phyloP scores from a whole-genome alignment of 2,329 filamentous ascomycete genomes.

The Thermochaetoides dissita region DNA sequence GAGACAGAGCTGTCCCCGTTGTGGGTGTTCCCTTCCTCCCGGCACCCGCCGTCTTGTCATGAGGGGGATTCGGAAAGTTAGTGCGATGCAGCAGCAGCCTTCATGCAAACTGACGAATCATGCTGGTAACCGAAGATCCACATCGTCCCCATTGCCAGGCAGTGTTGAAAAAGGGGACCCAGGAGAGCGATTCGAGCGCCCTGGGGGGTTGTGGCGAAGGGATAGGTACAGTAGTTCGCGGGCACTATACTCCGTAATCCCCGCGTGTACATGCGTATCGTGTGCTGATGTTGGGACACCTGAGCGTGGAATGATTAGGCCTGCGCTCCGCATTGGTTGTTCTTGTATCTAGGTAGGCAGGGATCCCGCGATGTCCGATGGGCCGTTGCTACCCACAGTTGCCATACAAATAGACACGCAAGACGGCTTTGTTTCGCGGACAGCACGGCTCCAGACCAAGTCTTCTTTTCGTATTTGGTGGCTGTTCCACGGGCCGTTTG shows the following conservation, averaged over 20 bases:
- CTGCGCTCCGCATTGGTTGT: slow-evolving; percentile 5
- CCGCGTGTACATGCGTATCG: not conserved
- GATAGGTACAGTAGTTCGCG: slow-evolving; percentile 1
- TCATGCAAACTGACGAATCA: slow-evolving; percentile 13
- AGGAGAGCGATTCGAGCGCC: not conserved
- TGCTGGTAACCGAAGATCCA: slow-evolving; percentile 13
- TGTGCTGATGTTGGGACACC: slow-evolving; percentile 1
- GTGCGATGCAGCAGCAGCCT: slow-evolving; percentile 5
- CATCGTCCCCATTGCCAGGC: not conserved
- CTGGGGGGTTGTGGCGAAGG: not conserved
- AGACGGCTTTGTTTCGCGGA: not conserved
- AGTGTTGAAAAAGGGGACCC: not conserved
- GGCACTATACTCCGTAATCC: not conserved
- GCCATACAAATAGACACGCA: slow-evolving; percentile 1
- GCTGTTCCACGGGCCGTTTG: not conserved
- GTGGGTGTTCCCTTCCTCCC: not conserved
- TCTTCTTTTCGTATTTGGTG: not conserved
- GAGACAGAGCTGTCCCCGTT: not conserved
- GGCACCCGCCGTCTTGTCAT: slow-evolving; percentile 5
- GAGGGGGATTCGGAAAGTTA: slow-evolving; percentile 8
- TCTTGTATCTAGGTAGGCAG: slow-evolving; percentile 1
- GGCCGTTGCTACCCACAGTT: slow-evolving; percentile 2
- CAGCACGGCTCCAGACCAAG: not conserved
- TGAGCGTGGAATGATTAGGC: not conserved
- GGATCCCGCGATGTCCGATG: slow-evolving; percentile 1